phyloP scores from a whole-genome alignment of 2,329 filamentous ascomycete species.

The Helicocarpus griseus region DNA sequence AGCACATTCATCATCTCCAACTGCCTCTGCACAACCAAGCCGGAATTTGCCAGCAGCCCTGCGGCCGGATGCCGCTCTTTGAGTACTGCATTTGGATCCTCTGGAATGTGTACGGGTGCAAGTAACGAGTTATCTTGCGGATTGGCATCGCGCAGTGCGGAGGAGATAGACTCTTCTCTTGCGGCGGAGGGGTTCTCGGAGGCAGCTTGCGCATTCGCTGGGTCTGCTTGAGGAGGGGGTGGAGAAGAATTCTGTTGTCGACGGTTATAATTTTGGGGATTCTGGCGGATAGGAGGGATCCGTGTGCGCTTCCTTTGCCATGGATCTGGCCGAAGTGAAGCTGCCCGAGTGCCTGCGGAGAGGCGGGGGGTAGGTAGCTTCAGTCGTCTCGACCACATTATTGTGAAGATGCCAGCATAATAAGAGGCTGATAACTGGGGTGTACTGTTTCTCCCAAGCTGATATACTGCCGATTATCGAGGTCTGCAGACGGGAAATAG shows the following conservation, averaged over 20 bases:
- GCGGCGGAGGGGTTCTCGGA: background rate
- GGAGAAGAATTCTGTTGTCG: background rate
- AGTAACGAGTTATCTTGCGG: conserved; percentile 44
- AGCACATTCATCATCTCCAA: conserved; percentile 58
- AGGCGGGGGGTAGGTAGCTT: background rate
- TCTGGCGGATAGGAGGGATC: background rate
- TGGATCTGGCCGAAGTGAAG: conserved; percentile 3
- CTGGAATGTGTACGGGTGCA: conserved; percentile 51
- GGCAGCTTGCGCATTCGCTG: background rate
- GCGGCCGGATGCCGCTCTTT: conserved; percentile 49
- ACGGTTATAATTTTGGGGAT: background rate
- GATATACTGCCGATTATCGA: too few species aligned
- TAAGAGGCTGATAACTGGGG: background rate
- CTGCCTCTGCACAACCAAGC: conserved; percentile 53
- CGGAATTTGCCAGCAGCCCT: conserved; percentile 50
- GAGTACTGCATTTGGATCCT: conserved; percentile 51
- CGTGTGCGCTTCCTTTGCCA: conserved; percentile 3
- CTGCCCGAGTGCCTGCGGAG: background rate
- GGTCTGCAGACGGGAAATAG: too few species aligned
- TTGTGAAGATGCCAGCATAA: background rate
- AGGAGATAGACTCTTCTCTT: conserved; percentile 9
- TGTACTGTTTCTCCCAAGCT: background rate
- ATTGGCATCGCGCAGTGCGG: conserved; percentile 34
- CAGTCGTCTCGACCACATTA: background rate
- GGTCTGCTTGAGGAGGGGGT: background rate